Evolutionary conservation across 2,329 filamentous ascomycete species (phyloP).

Genomic region (Fusarium sp.): DNA sequence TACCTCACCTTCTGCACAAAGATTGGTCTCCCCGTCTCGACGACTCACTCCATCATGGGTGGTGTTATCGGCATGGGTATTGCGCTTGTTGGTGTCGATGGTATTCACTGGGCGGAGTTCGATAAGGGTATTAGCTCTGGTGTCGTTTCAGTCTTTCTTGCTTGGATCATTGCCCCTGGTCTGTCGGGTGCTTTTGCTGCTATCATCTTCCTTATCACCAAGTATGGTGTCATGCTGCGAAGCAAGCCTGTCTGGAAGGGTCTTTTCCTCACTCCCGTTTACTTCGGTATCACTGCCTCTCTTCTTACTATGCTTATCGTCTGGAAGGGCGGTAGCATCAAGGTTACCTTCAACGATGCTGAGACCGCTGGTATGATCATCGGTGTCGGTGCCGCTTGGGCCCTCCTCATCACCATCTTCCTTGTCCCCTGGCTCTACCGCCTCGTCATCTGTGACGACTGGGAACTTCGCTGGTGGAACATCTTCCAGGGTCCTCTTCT

Average conservation of each 20-base stretch:
- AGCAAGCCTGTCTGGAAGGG: conserved; percentile 64
- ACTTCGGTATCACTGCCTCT: conserved; percentile 65
- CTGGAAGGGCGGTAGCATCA: conserved; percentile 61
- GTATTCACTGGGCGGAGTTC: conserved; percentile 65
- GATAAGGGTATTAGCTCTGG: conserved; percentile 50
- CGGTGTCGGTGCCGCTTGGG: conserved; percentile 62
- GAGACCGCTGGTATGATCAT: conserved; percentile 65
- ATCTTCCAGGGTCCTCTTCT: conserved; percentile 64
- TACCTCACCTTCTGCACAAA: conserved; percentile 67
- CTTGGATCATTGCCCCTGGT: conserved; percentile 69
- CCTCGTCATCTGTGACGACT: conserved; percentile 68
- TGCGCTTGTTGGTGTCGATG: conserved; percentile 60
- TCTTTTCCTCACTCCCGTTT: conserved; percentile 63
- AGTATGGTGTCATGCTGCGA: conserved; percentile 67
- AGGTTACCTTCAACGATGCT: conserved; percentile 50
- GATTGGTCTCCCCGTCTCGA: conserved; percentile 68
- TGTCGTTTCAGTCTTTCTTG: conserved; percentile 67
- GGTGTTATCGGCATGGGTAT: conserved; percentile 70
- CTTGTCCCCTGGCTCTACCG: conserved; percentile 70
- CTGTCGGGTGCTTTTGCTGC: conserved; percentile 65
- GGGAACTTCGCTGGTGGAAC: conserved; percentile 67
- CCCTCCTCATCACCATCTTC: conserved; percentile 60
- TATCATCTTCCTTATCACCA: conserved; percentile 66
- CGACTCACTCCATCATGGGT: conserved; percentile 70
- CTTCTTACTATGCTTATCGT: conserved; percentile 71